These are phyloP conservation scores for Aspergillus diversus DNA, from an alignment of 495 filamentous ascomycete genomes.

Conservation along the genomic window DNA sequence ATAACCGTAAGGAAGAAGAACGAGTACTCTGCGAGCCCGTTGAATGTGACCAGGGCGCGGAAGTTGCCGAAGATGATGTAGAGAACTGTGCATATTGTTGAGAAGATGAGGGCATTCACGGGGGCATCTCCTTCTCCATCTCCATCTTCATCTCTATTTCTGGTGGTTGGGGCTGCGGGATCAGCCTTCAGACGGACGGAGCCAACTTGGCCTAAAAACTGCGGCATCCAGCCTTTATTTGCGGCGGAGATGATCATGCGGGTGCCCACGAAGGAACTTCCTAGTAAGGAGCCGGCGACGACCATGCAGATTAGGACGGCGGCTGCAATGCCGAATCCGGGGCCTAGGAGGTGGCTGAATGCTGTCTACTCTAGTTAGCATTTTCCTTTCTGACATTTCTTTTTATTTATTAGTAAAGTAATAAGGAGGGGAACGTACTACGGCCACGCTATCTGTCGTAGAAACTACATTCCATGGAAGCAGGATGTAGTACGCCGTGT, in stretches of 20 bases:
- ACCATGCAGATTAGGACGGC: conserved; percentile 24
- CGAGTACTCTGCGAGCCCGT: conserved; percentile 25
- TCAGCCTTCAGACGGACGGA: conserved; percentile 7
- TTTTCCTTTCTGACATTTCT: not conserved
- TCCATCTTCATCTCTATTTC: not conserved
- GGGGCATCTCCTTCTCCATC: conserved; percentile 20
- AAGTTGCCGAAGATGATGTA: conserved; percentile 29
- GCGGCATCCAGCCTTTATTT: conserved; percentile 26
- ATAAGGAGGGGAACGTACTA: conserved; percentile 14
- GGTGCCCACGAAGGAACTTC: conserved; percentile 26
- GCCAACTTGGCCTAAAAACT: conserved; percentile 22
- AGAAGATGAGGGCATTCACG: conserved; percentile 25
- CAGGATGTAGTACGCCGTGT: conserved; percentile 27
- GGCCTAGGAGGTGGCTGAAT: conserved; percentile 23
- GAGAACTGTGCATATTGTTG: conserved; percentile 16
- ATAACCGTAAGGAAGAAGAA: conserved; percentile 29
- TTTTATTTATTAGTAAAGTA: no score
- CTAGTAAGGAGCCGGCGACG: conserved; percentile 25
- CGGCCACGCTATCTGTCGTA: conserved; percentile 28
- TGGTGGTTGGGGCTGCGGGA: not conserved
- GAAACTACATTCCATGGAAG: conserved; percentile 26
- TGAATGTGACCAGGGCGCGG: conserved; percentile 28
- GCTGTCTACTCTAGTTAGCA: conserved; percentile 18
- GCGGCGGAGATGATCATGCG: conserved; percentile 27
- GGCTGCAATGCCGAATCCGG: conserved; percentile 19